These are phyloP conservation scores for Penicillium turbatum DNA, from an alignment of 495 filamentous ascomycete species.

Conservation along the genomic window DNA sequence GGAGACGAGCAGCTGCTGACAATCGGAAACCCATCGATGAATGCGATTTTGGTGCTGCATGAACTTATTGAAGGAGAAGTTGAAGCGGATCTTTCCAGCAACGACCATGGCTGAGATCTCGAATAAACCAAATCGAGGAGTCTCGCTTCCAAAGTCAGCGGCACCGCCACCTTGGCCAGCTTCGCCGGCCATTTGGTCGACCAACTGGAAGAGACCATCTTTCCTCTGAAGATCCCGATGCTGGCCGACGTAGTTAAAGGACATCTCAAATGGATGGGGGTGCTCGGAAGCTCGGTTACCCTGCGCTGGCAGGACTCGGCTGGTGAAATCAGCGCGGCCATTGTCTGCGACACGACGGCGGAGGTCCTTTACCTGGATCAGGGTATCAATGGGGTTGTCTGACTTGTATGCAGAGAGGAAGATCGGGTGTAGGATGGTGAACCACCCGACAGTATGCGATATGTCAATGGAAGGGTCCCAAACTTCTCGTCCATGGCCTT, in stretches of 20 bases:
- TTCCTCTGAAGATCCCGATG: conserved; percentile 59
- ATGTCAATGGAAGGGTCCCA: conserved; percentile 51
- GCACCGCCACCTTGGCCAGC: conserved; percentile 41
- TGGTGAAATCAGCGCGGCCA: conserved; percentile 48
- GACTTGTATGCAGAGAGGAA: conserved; percentile 21
- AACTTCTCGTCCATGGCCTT: conserved; percentile 54
- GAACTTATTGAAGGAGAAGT: conserved; percentile 58
- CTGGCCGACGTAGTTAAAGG: conserved; percentile 66
- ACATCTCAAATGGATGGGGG: conserved; percentile 63
- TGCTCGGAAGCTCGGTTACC: conserved; percentile 34
- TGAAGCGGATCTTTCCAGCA: conserved; percentile 56
- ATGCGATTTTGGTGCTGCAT: conserved; percentile 58
- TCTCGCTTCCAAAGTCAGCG: conserved; percentile 54
- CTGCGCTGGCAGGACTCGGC: conserved; percentile 45
- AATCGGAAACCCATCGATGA: conserved; percentile 54
- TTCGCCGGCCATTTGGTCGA: conserved; percentile 47
- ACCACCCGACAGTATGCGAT: conserved; percentile 59
- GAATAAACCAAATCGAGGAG: conserved; percentile 61
- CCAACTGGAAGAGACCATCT: conserved; percentile 57
- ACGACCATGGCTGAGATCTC: conserved; percentile 60
- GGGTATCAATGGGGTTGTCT: conserved; percentile 34
- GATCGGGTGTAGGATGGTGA: conserved; percentile 54
- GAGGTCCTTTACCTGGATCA: conserved; percentile 45
- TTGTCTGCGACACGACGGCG: conserved; percentile 43
- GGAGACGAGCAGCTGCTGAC: conserved; percentile 49